Conservation (phyloP, 23 red algal species). For the Chondrus crispus region DNA sequence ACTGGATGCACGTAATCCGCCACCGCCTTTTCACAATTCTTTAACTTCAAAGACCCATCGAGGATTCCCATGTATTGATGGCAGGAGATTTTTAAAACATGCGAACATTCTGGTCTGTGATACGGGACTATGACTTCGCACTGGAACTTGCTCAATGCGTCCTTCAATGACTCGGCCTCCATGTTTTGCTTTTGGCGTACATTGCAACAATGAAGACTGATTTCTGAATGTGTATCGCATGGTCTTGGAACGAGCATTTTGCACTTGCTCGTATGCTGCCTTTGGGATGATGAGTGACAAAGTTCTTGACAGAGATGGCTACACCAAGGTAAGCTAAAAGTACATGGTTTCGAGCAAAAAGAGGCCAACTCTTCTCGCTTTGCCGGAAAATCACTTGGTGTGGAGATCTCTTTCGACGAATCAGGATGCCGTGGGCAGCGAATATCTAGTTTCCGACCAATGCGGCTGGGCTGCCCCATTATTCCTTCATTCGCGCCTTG, state of each 20-base stretch:
- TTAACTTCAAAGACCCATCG: background rate
- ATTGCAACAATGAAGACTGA: constrained; percentile 20
- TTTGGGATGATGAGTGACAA: constrained; percentile 20
- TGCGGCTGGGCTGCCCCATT: background rate
- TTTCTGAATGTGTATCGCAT: constrained; percentile 2
- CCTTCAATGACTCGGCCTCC: background rate
- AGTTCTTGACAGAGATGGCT: constrained; percentile 13
- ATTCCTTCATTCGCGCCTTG: background rate
- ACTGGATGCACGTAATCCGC: constrained; percentile 43
- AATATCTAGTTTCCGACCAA: constrained; percentile 17
- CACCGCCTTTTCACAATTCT: constrained; percentile 7
- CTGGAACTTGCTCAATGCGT: background rate
- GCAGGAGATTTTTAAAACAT: constrained; percentile 9
- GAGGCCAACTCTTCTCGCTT: background rate
- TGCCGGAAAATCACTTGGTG: constrained; percentile 12
- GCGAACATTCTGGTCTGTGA: constrained; percentile 33
- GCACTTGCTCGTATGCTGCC: constrained; percentile 2
- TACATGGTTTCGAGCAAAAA: constrained; percentile 18
- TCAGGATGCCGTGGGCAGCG: constrained; percentile 40
- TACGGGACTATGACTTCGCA: constrained; percentile 26
- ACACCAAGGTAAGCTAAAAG: constrained; percentile 47
- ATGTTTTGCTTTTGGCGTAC: background rate
- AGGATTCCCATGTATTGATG: background rate
- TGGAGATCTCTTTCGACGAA: background rate
- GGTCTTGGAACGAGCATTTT: background rate